Percentiles rank a stretch among this genome's conserved stretches.
phyloP scores from a whole-genome alignment of 768 basidiomycete species.

The Pleurotus tuoliensis region DNA sequence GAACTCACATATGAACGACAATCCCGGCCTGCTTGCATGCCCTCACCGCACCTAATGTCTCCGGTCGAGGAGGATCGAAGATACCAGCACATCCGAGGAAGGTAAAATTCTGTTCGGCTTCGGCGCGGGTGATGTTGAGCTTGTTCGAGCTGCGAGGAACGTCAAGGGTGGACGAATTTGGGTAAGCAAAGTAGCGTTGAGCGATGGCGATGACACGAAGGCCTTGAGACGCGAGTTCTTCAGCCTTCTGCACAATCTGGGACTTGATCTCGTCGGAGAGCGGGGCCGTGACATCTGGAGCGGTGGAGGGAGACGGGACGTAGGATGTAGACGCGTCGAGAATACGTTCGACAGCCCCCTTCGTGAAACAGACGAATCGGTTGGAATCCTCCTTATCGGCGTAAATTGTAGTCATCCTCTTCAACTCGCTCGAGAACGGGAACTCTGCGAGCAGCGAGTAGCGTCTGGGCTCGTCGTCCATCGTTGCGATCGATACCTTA shows the following conservation, averaged over 20 bases:
- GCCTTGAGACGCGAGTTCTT: slow-evolving; percentile 36
- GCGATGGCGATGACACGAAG: slow-evolving; percentile 36
- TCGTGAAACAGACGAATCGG: slow-evolving; percentile 24
- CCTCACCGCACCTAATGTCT: slow-evolving; percentile 47
- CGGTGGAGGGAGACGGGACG: slow-evolving; percentile 20
- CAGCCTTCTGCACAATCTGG: slow-evolving; percentile 17
- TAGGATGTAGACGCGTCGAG: slow-evolving; percentile 42
- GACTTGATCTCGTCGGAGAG: slow-evolving; percentile 26
- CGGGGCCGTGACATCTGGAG: slow-evolving; percentile 18
- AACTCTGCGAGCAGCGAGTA: slow-evolving; percentile 34
- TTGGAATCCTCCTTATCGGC: slow-evolving; percentile 20
- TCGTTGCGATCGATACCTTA: not conserved
- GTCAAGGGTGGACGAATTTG: slow-evolving; percentile 19
- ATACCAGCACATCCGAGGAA: slow-evolving; percentile 57
- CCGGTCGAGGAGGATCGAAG: slow-evolving; percentile 53
- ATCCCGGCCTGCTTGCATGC: slow-evolving; percentile 50
- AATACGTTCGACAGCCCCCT: slow-evolving; percentile 44
- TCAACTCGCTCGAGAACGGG: slow-evolving; percentile 48
- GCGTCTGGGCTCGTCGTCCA: slow-evolving; percentile 16
- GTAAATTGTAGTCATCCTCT: slow-evolving; percentile 45
- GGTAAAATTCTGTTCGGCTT: slow-evolving; percentile 41
- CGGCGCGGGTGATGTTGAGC: slow-evolving; percentile 25
- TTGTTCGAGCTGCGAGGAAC: too few species aligned
- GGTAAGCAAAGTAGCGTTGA: slow-evolving; percentile 18
- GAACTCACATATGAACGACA: slow-evolving; percentile 36